Percentiles rank a stretch among this genome's conserved stretches.
These are phyloP conservation scores for Hypoxylon lienhwacheense DNA, from an alignment of 495 filamentous ascomycete genomes.

Conservation along the genomic window DNA sequence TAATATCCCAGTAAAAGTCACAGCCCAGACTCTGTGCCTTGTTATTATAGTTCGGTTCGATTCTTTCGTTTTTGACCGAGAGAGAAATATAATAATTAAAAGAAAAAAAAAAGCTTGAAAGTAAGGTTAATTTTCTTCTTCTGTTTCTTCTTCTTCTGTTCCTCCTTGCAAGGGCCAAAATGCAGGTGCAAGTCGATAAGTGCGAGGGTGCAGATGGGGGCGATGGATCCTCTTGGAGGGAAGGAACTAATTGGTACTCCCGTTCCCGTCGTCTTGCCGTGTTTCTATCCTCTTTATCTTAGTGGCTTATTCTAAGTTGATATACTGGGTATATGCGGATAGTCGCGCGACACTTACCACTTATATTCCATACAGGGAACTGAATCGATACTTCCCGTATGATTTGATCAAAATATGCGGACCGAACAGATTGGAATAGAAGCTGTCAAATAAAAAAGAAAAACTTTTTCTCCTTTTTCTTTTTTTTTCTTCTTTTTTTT, in stretches of 20 bases:
- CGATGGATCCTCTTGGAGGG: constrained; percentile 25
- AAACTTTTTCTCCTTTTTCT: no score
- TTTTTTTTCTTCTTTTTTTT: no score
- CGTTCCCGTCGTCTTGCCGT: constrained; percentile 34
- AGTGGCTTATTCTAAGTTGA: constrained; percentile 12
- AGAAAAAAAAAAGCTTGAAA: constrained; percentile 7
- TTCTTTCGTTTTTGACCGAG: not conserved
- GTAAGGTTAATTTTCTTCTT: constrained; percentile 11
- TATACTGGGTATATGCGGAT: constrained; percentile 11
- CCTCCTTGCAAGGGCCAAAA: constrained; percentile 4
- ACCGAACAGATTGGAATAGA: no score
- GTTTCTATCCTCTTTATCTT: constrained; percentile 12
- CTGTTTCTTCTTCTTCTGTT: not conserved
- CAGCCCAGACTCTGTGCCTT: no score
- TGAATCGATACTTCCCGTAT: no score
- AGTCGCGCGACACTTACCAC: constrained; percentile 23
- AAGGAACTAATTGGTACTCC: no score
- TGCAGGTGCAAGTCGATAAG: constrained; percentile 19
- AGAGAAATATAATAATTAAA: no score
- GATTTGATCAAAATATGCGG: no score
- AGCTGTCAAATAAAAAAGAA: no score
- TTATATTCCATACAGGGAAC: constrained; percentile 3
- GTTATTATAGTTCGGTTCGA: not conserved
- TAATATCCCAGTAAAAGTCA: no score
- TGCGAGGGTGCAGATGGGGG: constrained; percentile 30